Evolutionary conservation across 345 rosid genomes (phyloP).

Genomic region (Litchi chinensis): DNA sequence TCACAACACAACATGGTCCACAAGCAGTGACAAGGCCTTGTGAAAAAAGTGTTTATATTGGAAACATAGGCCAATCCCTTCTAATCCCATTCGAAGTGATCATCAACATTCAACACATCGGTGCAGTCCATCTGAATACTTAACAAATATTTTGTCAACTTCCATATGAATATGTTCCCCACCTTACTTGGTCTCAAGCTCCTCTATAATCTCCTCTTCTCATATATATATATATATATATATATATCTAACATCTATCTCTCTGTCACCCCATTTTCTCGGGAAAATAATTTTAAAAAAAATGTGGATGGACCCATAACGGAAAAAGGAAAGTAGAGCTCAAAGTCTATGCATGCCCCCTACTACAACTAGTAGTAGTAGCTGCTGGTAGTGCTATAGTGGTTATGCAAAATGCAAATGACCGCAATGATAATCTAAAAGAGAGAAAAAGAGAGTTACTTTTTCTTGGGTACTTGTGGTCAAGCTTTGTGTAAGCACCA

Average conservation of each 20-base stretch:
- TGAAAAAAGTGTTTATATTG: conserved; percentile 35
- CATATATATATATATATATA: not conserved
- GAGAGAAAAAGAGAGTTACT: conserved; percentile 17
- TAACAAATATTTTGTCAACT: conserved; percentile 40
- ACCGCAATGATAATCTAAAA: conserved; percentile 46
- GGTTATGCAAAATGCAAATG: conserved; percentile 30
- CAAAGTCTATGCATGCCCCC: conserved; percentile 24
- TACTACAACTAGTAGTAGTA: not conserved
- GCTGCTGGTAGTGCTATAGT: no score
- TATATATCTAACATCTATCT: conserved; percentile 19
- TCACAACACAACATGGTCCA: conserved; percentile 43
- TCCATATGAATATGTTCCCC: conserved; percentile 74
- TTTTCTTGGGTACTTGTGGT: conserved; percentile 45
- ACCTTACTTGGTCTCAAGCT: conserved; percentile 50
- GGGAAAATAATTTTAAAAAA: not conserved
- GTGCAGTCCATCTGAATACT: conserved; percentile 42
- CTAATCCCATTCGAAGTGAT: conserved; percentile 33
- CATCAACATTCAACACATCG: conserved; percentile 29
- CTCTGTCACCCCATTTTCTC: conserved; percentile 21
- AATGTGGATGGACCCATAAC: not conserved
- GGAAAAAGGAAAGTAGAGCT: conserved; percentile 16
- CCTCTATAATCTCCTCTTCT: conserved; percentile 21
- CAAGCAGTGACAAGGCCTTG: conserved; percentile 12
- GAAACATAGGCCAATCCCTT: conserved; percentile 26
- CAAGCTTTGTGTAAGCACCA: conserved; percentile 43